Base-by-base conservation (phyloP, 202 grass and related monocot genomes). In the Setaria italica region DNA sequence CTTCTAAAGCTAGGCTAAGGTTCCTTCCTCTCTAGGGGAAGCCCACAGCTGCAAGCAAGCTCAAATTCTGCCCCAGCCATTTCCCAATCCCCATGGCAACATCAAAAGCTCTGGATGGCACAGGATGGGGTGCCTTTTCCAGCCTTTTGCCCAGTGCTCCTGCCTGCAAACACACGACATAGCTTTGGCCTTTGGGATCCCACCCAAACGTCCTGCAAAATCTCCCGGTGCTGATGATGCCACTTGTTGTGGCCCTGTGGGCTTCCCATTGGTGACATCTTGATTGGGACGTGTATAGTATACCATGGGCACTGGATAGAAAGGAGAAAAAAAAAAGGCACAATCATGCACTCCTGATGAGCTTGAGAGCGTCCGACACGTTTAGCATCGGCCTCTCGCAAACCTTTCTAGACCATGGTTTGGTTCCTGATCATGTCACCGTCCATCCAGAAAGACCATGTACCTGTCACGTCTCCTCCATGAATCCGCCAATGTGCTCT, bases 31-130 rank as follows among this genome's bases (percentile, higher is more conserved):
- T 90, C 82, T 49, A 72, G 19, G 39, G 78, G 58, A 90, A 90
- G 75, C 58, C 42, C 59, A 82, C 74, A 42, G 32, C 48, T 69
- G 20, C 54, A 90, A 90, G 89, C 80, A 90, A 70, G 4, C 58
- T 30, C 45, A 74, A 83, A 79, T 80, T 82, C 51, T 62, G 32
- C 57, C 63, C 19, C 51, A 34, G 2, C 54, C 19, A 46, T 29
- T 77, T 43, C 53, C 8, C 43, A 78, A 16, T 47, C 3, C 4
- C 43, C 58, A 51, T 53, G 76, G 56, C 15, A 55, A 55, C 29
- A 60, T 46, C 14, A 88, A 87, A 87, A 70, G 72, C 8, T 13
- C 50, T 37, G 42, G 20, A 37, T 46, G 43, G 7, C 43, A 41
- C 39, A 46, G 43, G 43, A 46, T 56, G 47, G 19, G 8, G 25